Evolutionary conservation across 2,329 filamentous ascomycete species (phyloP), one percentile per base, ranked within the genome.

Genomic region (Xylaria hypoxylon): DNA sequence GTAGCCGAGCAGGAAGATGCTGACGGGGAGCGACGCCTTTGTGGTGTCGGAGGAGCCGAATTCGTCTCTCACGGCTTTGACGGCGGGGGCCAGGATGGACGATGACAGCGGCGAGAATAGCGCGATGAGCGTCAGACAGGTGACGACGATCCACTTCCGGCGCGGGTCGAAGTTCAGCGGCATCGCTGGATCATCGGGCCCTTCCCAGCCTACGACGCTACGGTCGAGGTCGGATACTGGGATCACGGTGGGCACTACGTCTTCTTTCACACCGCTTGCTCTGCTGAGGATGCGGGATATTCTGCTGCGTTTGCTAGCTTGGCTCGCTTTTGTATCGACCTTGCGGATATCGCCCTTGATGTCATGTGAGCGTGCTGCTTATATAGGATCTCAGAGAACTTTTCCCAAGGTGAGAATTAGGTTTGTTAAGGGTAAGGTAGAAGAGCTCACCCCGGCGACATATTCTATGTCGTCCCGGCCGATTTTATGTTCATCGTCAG

Each of bases 81-180:
- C 83, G 35, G 83, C 84, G 2, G 85, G 85, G 1, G 85, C 81
- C 19, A 86, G 77, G 60, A 90, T 90, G 1, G 88, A 88, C 6
- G 88, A 90, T 0, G 88, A 87, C 28, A 91, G 86, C 0, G 89
- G 88, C 0, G 88, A 89, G 73, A 91, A 86, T 69, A 91, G 85
- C 8, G 88, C 90, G 74, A 90, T 90, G 68, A 80, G 78, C 0
- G 87, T 84, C 22, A 91, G 82, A 19, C 87, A 82, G 53, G 82
- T 76, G 6, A 86, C 84, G 40, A 86, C 83, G 19, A 83, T 75
- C 87, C 88, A 90, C 79, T 90, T 90, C 70, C 83, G 85, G 19
- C 76, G 75, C 6, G 71, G 73, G 1, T 83, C 69, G 79, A 89
- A 89, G 75, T 90, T 89, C 70, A 87, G 80, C 1, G 87, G 87